Conservation (phyloP, 2,329 filamentous ascomycete genomes). For the Aspergillus sp. region DNA sequence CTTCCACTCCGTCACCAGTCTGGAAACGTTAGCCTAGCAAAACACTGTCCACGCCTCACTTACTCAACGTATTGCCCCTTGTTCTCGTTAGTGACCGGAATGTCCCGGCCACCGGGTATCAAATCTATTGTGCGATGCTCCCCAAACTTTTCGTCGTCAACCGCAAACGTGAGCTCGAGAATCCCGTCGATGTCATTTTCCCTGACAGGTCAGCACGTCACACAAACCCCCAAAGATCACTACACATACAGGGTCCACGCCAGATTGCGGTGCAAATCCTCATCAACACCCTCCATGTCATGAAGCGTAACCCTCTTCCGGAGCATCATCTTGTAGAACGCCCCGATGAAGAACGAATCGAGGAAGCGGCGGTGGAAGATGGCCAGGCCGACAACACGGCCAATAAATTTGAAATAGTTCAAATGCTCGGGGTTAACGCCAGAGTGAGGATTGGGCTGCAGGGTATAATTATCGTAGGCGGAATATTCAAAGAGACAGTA, state of each 20-base stretch:
- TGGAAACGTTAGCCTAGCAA: conserved; percentile 18
- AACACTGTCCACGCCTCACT: conserved; percentile 24
- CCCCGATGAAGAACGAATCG: conserved; percentile 98
- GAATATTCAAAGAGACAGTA: conserved; percentile 99
- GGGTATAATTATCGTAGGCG: conserved; percentile 98
- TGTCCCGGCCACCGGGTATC: conserved; percentile 79
- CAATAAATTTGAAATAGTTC: conserved; percentile 99
- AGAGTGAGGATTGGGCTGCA: conserved; percentile 98
- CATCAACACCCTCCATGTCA: conserved; percentile 98
- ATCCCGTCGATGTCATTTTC: conserved; percentile 96
- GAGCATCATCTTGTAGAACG: conserved; percentile 98
- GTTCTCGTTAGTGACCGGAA: conserved; percentile 96
- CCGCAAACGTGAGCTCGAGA: conserved; percentile 90
- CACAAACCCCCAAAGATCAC: no score
- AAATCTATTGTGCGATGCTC: conserved; percentile 90
- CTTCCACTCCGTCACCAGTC: conserved; percentile 95
- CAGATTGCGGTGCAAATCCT: conserved; percentile 91
- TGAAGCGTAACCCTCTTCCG: conserved; percentile 83
- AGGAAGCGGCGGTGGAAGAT: conserved; percentile 98
- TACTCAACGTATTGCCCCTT: conserved; percentile 97
- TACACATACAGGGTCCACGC: conserved; percentile 83
- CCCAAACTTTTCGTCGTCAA: conserved; percentile 94
- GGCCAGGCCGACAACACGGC: conserved; percentile 87
- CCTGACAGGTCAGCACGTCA: conserved; percentile 30
- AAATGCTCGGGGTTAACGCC: conserved; percentile 98